Evolutionary conservation across 257 asterid species (phyloP), one percentile per base, ranked within the genome.

Genomic region (Ehretia macrophylla): DNA sequence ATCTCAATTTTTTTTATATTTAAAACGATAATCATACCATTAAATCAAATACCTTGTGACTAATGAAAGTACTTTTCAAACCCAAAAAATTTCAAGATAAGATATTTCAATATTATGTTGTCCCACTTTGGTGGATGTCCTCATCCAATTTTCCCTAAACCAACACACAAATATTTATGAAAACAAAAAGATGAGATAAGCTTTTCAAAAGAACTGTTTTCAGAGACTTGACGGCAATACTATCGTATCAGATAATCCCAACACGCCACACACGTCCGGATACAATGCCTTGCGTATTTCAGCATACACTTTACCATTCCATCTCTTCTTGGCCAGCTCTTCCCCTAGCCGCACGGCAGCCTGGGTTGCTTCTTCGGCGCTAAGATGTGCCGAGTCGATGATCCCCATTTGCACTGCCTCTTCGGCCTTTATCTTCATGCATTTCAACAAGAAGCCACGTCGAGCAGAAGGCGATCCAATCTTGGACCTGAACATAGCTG

Each of bases 261-360:
- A 62, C 46, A 79, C 13, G 14, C 38, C 61, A 58, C 95, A 84
- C 6, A 75, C 45, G 49, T 89, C 89, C 11, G 91, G 95, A 61
- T 80, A 58, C 82, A 89, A 54, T 55, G 83, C 19, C 71, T 82
- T 82, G 75, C 97, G 58, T 1, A 89, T 51, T 54, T 73, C 94
- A 11, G 83, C 79, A 51, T 89, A 89, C 21, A 62, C 84, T 17
- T 71, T 76, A 11, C 94, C 95, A 23, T 77, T 52, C 97, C 94
- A 89, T 66, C 51, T 38, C 72, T 71, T 77, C 74, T 71, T 72
- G 60, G 72, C 75, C 77, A 89, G 17, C 51, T 79, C 87, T 69
- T 73, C 94, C 51, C 77, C 94, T 69, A 32, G 56, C 37, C 22
- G 23, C 66, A 55, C 14, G 17, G 97, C 97, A 9, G 84, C 87